These are phyloP conservation scores for Trichoderma reesei DNA, from an alignment of 495 filamentous ascomycete species.

Conservation along the genomic window DNA sequence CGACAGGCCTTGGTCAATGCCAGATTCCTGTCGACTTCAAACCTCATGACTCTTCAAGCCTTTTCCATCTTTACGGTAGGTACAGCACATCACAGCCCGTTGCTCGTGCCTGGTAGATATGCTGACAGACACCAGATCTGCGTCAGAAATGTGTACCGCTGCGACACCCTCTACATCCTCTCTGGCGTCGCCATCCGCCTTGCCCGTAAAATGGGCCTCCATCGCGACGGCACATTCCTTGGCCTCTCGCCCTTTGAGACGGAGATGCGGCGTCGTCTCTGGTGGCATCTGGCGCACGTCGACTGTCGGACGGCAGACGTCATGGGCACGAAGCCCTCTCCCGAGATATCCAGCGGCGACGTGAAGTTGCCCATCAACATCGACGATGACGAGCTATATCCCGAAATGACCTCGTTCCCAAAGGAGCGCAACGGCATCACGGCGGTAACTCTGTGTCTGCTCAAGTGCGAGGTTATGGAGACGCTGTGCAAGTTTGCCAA, in stretches of 20 bases:
- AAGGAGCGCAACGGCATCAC: conserved; percentile 17
- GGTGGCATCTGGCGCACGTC: conserved; percentile 26
- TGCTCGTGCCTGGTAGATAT: too few relatives aligned
- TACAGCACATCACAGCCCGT: too few relatives aligned
- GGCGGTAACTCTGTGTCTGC: conserved; percentile 11
- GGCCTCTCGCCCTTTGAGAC: conserved; percentile 28
- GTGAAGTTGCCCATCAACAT: conserved; percentile 27
- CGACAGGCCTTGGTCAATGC: conserved; percentile 38
- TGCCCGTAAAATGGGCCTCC: conserved; percentile 41
- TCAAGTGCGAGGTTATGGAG: conserved; percentile 19
- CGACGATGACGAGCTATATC: conserved; percentile 29
- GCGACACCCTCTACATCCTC: conserved; percentile 36
- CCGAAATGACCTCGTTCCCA: conserved; percentile 19
- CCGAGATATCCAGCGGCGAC: conserved; percentile 23
- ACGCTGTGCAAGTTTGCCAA: not conserved
- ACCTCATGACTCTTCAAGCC: conserved; percentile 46
- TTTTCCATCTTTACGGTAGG: conserved; percentile 43
- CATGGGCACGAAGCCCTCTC: conserved; percentile 44
- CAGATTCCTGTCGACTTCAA: conserved; percentile 41
- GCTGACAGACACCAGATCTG: conserved; percentile 27
- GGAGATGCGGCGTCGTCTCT: conserved; percentile 29
- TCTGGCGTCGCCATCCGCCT: conserved; percentile 37
- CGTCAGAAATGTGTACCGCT: conserved; percentile 31
- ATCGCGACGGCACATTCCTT: conserved; percentile 34
- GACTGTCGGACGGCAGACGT: conserved; percentile 34